A percentile compares a stretch with the other conserved stretches of the same genome.
Evolutionary conservation across 2,329 filamentous ascomycete genomes (phyloP).

Genomic region (Diaporthe ampelina): DNA sequence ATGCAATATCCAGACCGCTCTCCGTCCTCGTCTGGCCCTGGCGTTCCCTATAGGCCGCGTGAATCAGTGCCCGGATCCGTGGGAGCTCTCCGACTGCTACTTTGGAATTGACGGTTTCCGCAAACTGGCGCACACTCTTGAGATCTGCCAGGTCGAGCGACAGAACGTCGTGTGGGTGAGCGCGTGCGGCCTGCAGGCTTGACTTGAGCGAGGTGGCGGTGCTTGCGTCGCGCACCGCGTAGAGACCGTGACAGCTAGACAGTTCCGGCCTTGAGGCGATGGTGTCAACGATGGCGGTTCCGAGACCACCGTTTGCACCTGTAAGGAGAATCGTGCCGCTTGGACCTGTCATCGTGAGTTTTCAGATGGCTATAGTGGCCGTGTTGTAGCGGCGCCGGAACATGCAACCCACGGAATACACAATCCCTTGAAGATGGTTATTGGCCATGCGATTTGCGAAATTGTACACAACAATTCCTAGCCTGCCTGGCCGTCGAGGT

Average conservation of each 20-base stretch:
- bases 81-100: slow-evolving; percentile 52
- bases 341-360: background rate
- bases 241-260: slow-evolving; percentile 52
- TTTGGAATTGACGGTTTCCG: slow-evolving; percentile 48
- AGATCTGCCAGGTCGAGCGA: slow-evolving; percentile 51
- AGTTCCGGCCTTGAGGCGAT: slow-evolving; percentile 50
- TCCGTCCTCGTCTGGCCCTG: slow-evolving; percentile 41
- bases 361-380: background rate
- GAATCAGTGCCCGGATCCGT: slow-evolving; percentile 55
- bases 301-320: background rate
- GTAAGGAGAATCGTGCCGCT: slow-evolving; percentile 47
- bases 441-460: no score
- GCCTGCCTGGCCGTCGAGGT: background rate
- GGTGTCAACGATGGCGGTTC: slow-evolving; percentile 48
- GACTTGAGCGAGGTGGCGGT: slow-evolving; percentile 49
- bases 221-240: slow-evolving; percentile 52
- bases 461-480: background rate
- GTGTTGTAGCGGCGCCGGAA: background rate
- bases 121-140: slow-evolving; percentile 46
- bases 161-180: slow-evolving; percentile 51
- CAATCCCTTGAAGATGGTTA: background rate
- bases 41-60: slow-evolving; percentile 47
- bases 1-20: slow-evolving; percentile 41
- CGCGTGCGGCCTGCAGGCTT: slow-evolving; percentile 43
- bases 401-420: background rate